Base-by-base conservation (phyloP, 768 basidiomycete species). In the Kwoniella botswanensis region DNA sequence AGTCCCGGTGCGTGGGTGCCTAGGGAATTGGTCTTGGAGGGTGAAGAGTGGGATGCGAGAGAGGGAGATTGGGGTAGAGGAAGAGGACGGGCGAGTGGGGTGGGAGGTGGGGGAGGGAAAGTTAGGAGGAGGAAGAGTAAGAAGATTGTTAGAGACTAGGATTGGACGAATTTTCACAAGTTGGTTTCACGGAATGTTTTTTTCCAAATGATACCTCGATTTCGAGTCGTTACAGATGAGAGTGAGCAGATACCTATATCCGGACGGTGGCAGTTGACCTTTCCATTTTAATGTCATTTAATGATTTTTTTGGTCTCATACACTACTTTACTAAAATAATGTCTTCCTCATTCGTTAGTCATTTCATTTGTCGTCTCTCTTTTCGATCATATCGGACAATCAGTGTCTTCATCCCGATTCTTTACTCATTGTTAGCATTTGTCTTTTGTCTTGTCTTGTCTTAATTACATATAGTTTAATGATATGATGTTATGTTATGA, bases 41-140 rank as follows among this genome's bases (percentile, higher is more conserved):
- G 82, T 10, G 80, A 81, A 68, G 82, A 83, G 65, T 83, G 79
- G 79, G 82, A 83, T 67, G 76, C 77, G 35, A 69, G 70, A 52
- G 79, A 81, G 24, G 78, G 76, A 3, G 74, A 72, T 67, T 72
- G 70, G 70, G 70, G 73, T 53, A 64, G 64, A 55, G 74, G 62
- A 3, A 67, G 68, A 59, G 61, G 68, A 4, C 26, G 57, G 46
- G 46, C 13, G 46, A 50, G 46, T 13, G 46, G 35, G 5, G n/a
- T 43, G 18, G 24, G 24, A 18, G 21, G 21, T 18, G 54, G 18
- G 24, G 54, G 54, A 55, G 54, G 54, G 12, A 55, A 55, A n/a
- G 21, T 74, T 1, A 71, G 64, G 57, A 61, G 62, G 65, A 67
- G 62, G 53, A 59, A 59, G 24, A 63, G 67, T 41, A 70, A 67